Conservation (phyloP, 106 monocot species). For the Cymbidium sinense region DNA sequence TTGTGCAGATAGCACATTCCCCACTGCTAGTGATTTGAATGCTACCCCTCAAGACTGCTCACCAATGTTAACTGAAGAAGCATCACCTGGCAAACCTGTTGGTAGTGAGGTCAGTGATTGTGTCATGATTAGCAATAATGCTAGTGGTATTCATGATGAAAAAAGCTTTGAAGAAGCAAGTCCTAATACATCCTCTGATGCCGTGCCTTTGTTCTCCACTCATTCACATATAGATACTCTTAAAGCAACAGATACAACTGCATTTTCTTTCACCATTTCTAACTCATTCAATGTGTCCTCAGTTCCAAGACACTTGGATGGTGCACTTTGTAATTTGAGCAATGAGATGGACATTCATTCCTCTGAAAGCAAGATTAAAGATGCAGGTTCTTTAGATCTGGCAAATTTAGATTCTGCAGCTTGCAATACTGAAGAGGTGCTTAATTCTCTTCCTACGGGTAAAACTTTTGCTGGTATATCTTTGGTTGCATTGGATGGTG, state of each 20-base stretch:
- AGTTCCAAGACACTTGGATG: background rate
- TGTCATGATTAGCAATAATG: constrained; percentile 2
- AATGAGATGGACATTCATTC: background rate
- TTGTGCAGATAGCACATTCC: constrained; percentile 8
- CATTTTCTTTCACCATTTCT: background rate
- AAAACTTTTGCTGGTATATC: background rate
- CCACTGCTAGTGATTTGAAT: constrained; percentile 7
- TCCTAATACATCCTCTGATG: constrained; percentile 9
- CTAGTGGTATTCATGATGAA: constrained; percentile 5
- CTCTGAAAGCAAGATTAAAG: background rate
- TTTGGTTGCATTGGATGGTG: constrained; percentile 11
- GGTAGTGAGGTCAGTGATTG: constrained; percentile 7
- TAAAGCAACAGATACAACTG: background rate
- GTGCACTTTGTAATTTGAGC: background rate
- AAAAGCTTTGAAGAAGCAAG: constrained; percentile 7
- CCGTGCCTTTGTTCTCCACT: constrained; percentile 5
- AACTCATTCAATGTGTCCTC: background rate
- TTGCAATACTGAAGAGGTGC: constrained; percentile 9
- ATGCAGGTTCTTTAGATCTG: background rate
- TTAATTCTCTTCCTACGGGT: background rate
- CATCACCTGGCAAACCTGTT: constrained; percentile 4
- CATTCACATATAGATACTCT: background rate
- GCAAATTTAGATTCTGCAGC: constrained; percentile 7
- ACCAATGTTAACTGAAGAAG: constrained; percentile 4
- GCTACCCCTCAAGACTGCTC: constrained; percentile 4